Conservation (phyloP, 768 basidiomycete species). For the Dacryopinax primogenitus region DNA sequence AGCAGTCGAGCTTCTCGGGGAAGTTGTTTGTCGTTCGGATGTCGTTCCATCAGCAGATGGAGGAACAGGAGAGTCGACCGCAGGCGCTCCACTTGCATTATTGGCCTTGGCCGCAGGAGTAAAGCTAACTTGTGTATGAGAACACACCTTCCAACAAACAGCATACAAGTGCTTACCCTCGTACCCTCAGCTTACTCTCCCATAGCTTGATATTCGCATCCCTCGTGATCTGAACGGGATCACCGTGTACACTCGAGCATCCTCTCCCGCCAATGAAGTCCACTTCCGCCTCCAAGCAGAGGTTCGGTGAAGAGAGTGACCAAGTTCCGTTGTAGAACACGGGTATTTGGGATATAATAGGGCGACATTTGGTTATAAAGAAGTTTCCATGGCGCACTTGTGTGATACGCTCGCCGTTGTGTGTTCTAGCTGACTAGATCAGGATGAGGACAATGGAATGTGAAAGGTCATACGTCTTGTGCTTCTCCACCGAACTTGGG, state of each 20-base stretch:
- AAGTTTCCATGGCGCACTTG: background rate
- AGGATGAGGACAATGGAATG: background rate
- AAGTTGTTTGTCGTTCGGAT: background rate
- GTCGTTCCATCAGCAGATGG: background rate
- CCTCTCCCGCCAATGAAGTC: background rate
- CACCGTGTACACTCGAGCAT: background rate
- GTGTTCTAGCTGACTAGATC: background rate
- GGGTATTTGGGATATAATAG: background rate
- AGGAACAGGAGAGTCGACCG: background rate
- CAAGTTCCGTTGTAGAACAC: background rate
- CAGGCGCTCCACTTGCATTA: background rate
- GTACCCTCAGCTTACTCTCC: background rate
- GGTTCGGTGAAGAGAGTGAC: background rate
- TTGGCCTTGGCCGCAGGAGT: background rate
- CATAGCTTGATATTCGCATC: background rate
- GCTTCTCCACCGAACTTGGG: background rate
- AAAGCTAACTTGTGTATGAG: background rate
- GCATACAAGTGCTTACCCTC: background rate
- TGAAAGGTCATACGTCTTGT: background rate
- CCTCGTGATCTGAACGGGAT: background rate
- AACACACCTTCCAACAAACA: background rate
- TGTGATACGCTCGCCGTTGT: slow-evolving; percentile 1
- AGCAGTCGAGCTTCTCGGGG: background rate
- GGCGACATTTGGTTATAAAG: background rate
- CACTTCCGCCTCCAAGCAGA: background rate